Evolutionary conservation across 1,284 basidiomycete genomes (phyloP), one percentile per base, ranked within the genome.

Genomic region (Microbotryomycetes sp.): DNA sequence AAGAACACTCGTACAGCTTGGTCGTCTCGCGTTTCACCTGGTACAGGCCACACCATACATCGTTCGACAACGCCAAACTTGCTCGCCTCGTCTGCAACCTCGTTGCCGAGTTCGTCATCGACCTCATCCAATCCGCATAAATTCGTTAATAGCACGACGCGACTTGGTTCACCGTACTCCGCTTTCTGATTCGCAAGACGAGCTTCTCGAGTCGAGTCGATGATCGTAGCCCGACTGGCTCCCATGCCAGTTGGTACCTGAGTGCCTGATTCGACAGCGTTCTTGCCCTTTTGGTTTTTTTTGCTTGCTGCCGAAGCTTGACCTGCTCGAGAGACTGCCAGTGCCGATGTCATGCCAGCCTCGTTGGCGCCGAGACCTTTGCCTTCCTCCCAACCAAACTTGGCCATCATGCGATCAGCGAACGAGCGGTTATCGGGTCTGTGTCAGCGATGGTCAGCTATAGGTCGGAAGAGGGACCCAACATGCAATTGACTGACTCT

Each of bases 341-440:
- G 81, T 2, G 92, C 89, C 62, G 92, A 87, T 49, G 91, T 83
- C 58, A 96, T 93, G 5, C 92, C 92, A 14, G 82, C 82, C 3
- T 86, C 88, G 64, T 87, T 84, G 0, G 82, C 85, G 52, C 92
- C 92, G 2, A 96, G 81, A 14, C 90, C 92, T 76, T 92, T 86
- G 1, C 92, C 92, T 72, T 92, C 87, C 72, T 88, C 88, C 76
- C 96, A 91, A 0, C 92, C 92, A 88, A 88, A 94, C 77, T 91
- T 93, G 5, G 88, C 86, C 89, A 92, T 91, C 63, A 89, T 74
- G 28, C 86, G 83, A 15, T 84, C 83, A 22, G 87, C 88, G 70
- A 91, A 90, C 7, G 86, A 86, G 63, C 22, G 60, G n/a, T 59
- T 56, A 36, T 46, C 64, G 54, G 59, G 59, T 32, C 62, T 63